Evolutionary conservation across 768 basidiomycete species (phyloP).

Genomic region (Fistulinella prunicolor): DNA sequence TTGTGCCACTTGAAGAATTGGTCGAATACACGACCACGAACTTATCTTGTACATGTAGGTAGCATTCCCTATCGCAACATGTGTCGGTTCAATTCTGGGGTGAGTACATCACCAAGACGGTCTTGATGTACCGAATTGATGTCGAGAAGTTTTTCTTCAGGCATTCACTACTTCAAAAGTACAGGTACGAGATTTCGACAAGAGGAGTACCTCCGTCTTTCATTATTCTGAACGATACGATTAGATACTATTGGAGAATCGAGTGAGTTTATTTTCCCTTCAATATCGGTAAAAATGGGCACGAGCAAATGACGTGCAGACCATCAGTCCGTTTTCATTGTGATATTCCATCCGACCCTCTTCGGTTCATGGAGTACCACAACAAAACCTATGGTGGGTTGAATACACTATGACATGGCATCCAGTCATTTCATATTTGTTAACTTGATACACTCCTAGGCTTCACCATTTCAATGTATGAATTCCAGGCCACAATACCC

Average conservation of each 20-base stretch:
- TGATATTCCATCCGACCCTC: conserved; percentile 47
- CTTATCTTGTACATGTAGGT: not conserved
- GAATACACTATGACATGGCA: too few species aligned
- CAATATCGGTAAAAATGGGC: conserved; percentile 37
- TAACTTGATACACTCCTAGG: conserved; percentile 28
- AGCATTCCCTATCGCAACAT: conserved; percentile 57
- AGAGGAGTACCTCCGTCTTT: too few species aligned
- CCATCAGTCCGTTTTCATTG: conserved; percentile 56
- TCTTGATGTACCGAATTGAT: not conserved
- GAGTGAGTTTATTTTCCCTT: conserved; percentile 24
- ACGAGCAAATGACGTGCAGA: conserved; percentile 23
- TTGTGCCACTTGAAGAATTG: conserved; percentile 1
- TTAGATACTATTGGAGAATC: conserved; percentile 31
- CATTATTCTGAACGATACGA: not conserved
- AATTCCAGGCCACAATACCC: conserved; percentile 61
- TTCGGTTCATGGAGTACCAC: conserved; percentile 54
- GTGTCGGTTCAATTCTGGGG: conserved; percentile 75
- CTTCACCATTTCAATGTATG: conserved; percentile 61
- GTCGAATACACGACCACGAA: not conserved
- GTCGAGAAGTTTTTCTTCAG: conserved; percentile 49
- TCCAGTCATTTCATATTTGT: not conserved
- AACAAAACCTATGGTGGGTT: conserved; percentile 49
- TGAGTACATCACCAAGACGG: conserved; percentile 28
- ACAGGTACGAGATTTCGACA: conserved; percentile 22
- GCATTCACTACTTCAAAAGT: conserved; percentile 27